These are phyloP conservation scores for Camelina sativa DNA, from an alignment of 345 rosid genomes.

Conservation along the genomic window DNA sequence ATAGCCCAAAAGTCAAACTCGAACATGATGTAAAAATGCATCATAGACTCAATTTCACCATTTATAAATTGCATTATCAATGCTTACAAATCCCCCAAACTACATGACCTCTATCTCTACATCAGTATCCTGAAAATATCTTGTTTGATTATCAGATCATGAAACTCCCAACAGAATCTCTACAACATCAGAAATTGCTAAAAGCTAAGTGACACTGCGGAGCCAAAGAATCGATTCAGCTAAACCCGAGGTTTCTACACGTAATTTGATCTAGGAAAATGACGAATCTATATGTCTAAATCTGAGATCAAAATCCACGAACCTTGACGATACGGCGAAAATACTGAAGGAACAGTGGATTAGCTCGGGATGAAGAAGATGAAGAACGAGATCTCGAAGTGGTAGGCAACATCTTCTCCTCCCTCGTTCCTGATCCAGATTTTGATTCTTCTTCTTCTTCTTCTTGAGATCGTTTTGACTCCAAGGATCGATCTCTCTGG, in stretches of 20 bases:
- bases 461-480: conserved; percentile 40
- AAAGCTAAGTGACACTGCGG: conserved; percentile 19
- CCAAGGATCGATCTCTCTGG: conserved; percentile 45
- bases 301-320: conserved; percentile 41
- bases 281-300: conserved; percentile 12
- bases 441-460: conserved; percentile 11
- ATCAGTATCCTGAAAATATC: background rate
- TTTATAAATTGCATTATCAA: background rate
- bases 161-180: background rate
- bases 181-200: conserved; percentile 3
- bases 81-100: conserved; percentile 20
- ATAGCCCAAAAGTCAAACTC: conserved; percentile 1
- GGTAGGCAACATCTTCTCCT: conserved; percentile 74
- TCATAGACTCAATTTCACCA: conserved; percentile 20
- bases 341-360: conserved; percentile 73
- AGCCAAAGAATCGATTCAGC: conserved; percentile 32
- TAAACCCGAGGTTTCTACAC: conserved; percentile 10
- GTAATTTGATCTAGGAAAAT: conserved; percentile 22
- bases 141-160: conserved; percentile 17
- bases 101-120: conserved; percentile 22
- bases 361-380: conserved; percentile 73
- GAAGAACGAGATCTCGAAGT: conserved; percentile 78
- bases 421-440: conserved; percentile 26
- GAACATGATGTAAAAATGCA: background rate
- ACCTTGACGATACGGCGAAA: conserved; percentile 99